phyloP scores from a whole-genome alignment of 129 eudicot species.

The Heracleum sosnowskyi region DNA sequence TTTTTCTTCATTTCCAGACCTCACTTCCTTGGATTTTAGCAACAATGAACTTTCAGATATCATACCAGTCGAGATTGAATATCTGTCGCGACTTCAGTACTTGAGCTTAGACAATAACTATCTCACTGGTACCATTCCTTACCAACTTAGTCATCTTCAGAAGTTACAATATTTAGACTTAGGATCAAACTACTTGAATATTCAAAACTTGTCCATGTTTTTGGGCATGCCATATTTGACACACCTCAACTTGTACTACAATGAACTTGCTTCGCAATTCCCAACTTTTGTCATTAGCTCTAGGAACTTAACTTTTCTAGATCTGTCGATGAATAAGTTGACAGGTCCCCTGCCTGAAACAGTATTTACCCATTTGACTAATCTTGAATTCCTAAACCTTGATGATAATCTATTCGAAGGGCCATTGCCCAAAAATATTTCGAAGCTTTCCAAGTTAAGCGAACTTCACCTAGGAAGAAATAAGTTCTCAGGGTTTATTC shows the following conservation, averaged over 20 bases:
- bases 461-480: constrained; percentile 33
- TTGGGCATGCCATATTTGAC: constrained; percentile 48
- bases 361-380: constrained; percentile 37
- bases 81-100: constrained; percentile 26
- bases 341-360: constrained; percentile 59
- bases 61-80: constrained; percentile 53
- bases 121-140: constrained; percentile 47
- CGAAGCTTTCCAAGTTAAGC: too few species aligned
- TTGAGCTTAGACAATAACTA: constrained; percentile 36
- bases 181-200: constrained; percentile 49
- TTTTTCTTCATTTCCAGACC: constrained; percentile 47
- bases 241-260: constrained; percentile 36
- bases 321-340: constrained; percentile 56
- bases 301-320: constrained; percentile 51
- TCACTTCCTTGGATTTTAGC: constrained; percentile 61
- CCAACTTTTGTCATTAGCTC: constrained; percentile 43
- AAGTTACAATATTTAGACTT: constrained; percentile 48
- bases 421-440: constrained; percentile 29
- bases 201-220: constrained; percentile 55
- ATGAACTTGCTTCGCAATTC: constrained; percentile 36
- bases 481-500: constrained; percentile 42
- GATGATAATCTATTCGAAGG: constrained; percentile 44
- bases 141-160: constrained; percentile 45
- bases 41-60: constrained; percentile 25
- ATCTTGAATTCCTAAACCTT: constrained; percentile 53